Evolutionary conservation across 495 filamentous ascomycete genomes (phyloP).

Genomic region (Pseudoneurospora amorphoporcata): DNA sequence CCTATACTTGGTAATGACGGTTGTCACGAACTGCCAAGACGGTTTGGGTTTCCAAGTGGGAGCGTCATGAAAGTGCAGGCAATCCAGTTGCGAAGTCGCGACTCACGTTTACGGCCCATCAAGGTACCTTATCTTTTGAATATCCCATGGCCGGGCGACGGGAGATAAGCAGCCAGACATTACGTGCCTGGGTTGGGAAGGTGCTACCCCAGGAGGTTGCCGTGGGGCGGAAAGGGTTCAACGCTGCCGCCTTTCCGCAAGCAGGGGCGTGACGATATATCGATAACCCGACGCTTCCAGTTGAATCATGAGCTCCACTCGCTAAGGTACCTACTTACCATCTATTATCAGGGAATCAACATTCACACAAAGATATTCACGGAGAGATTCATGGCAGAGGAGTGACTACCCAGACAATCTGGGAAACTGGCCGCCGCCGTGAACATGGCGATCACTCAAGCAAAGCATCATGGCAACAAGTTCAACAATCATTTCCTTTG

Average conservation of each 20-base stretch:
- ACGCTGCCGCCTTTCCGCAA: background rate
- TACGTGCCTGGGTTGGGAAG: background rate
- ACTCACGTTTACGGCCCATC: background rate
- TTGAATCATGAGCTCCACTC: background rate
- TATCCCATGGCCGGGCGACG: background rate
- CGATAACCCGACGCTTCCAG: background rate
- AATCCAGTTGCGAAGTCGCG: background rate
- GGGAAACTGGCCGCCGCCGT: background rate
- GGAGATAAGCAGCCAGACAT: background rate
- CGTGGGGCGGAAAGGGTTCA: background rate
- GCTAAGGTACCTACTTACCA: background rate
- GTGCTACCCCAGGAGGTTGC: background rate
- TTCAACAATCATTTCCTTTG: background rate
- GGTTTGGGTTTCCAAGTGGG: background rate
- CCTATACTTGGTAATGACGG: background rate
- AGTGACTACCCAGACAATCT: background rate
- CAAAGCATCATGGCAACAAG: background rate
- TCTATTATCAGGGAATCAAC: background rate
- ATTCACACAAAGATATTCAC: background rate
- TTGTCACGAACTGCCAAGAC: background rate
- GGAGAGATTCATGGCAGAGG: background rate
- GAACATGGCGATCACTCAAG: background rate
- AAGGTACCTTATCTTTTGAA: background rate
- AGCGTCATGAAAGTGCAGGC: background rate
- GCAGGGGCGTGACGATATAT: background rate